Evolutionary conservation across 345 rosid species (phyloP).

Genomic region (Lenwebbia sp.): DNA sequence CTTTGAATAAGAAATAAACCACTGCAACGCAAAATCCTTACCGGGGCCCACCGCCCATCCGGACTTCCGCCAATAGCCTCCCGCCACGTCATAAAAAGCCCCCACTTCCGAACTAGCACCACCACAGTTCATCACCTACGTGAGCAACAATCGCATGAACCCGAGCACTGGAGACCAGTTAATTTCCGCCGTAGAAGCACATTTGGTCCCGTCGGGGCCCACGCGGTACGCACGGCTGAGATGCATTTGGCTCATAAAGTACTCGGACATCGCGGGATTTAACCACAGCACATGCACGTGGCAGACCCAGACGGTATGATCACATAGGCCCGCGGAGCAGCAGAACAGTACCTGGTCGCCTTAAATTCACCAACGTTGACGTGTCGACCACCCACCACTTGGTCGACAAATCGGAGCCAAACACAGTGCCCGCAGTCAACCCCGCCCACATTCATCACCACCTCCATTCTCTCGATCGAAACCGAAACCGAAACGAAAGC

Average conservation of each 20-base stretch:
- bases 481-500: not conserved
- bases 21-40: not conserved
- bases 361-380: constrained; percentile 36
- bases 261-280: too few relatives aligned
- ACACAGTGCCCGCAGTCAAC: not conserved
- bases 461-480: not conserved
- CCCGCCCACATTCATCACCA: not conserved
- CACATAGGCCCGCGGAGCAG: not conserved
- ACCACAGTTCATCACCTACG: not conserved
- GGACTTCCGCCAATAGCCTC: not conserved
- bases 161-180: not conserved
- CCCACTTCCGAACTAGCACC: not conserved
- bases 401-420: constrained; percentile 6
- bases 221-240: not conserved
- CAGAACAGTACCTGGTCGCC: constrained; percentile 6
- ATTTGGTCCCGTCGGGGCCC: not conserved
- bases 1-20: not conserved
- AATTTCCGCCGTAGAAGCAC: not conserved
- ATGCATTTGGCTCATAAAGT: not conserved
- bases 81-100: not conserved
- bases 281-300: not conserved
- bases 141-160: not conserved
- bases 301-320: not conserved
- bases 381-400: constrained; percentile 19
- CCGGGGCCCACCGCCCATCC: not conserved